Evolutionary conservation across 2,329 filamentous ascomycete species (phyloP).

Genomic region (Trichoderma sp.): DNA sequence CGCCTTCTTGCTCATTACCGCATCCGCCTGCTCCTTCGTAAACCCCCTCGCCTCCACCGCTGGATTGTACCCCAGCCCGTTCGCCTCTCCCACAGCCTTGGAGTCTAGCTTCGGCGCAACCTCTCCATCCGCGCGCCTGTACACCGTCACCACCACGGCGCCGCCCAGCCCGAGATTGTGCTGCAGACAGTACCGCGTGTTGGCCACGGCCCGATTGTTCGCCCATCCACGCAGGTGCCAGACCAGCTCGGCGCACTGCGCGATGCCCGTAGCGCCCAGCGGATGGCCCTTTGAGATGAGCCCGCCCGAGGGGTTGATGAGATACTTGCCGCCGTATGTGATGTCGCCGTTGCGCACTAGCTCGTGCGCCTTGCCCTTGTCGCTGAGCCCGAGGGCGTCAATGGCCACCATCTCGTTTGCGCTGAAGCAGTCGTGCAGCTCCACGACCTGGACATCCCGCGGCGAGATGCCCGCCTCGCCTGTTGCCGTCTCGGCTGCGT

Average conservation of each 20-base stretch:
- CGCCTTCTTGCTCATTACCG: conserved; percentile 65
- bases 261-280: conserved; percentile 88
- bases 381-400: conserved; percentile 77
- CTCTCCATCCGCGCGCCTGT: conserved; percentile 76
- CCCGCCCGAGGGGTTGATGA: conserved; percentile 91
- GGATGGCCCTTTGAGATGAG: conserved; percentile 96
- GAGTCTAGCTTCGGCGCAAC: conserved; percentile 58
- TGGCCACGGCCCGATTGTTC: conserved; percentile 73
- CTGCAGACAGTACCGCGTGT: conserved; percentile 73
- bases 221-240: conserved; percentile 97
- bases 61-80: conserved; percentile 82
- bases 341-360: conserved; percentile 84
- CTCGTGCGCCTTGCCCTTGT: conserved; percentile 83
- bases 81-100: conserved; percentile 61
- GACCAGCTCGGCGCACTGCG: conserved; percentile 90
- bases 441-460: conserved; percentile 74
- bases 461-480: conserved; percentile 68
- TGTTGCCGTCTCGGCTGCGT: conserved; percentile 67
- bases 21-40: conserved; percentile 68
- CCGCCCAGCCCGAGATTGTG: conserved; percentile 93
- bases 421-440: conserved; percentile 96
- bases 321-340: conserved; percentile 78
- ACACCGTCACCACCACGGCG: conserved; percentile 85
- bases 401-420: conserved; percentile 91
- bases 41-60: conserved; percentile 87